Conservation (phyloP, 1,284 basidiomycete species). For the Ceratobasidium sp. region DNA sequence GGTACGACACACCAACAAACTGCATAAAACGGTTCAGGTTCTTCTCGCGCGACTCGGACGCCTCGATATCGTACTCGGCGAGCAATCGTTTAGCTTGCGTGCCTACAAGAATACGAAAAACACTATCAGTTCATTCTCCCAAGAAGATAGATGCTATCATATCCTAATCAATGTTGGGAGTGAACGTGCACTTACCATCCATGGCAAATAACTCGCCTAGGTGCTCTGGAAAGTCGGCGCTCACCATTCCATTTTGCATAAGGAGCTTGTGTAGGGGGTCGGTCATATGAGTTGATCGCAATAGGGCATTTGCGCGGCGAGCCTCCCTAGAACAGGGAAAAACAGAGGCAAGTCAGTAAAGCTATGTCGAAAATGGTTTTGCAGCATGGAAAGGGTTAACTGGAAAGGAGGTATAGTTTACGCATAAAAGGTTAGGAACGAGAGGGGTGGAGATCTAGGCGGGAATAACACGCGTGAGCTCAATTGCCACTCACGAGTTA, state of each 20-base stretch:
- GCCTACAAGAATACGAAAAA: not conserved
- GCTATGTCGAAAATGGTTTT: not conserved
- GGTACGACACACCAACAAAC: constrained; percentile 45
- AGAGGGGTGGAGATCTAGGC: too few species aligned
- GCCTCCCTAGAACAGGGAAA: constrained; percentile 41
- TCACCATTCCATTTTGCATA: constrained; percentile 35
- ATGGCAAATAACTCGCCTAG: constrained; percentile 43
- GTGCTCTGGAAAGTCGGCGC: constrained; percentile 44
- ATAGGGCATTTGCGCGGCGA: constrained; percentile 42
- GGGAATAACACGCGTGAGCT: not conserved
- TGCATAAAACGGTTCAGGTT: constrained; percentile 47
- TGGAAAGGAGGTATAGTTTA: too few species aligned
- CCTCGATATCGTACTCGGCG: constrained; percentile 42
- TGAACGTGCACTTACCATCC: constrained; percentile 31
- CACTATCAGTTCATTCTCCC: not conserved
- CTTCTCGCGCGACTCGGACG: constrained; percentile 37
- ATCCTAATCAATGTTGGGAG: not conserved
- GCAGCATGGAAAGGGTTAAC: not conserved
- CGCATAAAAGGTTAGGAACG: too few species aligned
- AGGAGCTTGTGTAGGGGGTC: constrained; percentile 45
- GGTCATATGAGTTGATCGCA: constrained; percentile 42
- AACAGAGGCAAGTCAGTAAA: not conserved
- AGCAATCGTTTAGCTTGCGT: constrained; percentile 36
- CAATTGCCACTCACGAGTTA: constrained; percentile 45
- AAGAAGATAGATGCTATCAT: too few species aligned